Conservation (phyloP, 805 yeast genomes). For the Metschnikowia orientalis region DNA sequence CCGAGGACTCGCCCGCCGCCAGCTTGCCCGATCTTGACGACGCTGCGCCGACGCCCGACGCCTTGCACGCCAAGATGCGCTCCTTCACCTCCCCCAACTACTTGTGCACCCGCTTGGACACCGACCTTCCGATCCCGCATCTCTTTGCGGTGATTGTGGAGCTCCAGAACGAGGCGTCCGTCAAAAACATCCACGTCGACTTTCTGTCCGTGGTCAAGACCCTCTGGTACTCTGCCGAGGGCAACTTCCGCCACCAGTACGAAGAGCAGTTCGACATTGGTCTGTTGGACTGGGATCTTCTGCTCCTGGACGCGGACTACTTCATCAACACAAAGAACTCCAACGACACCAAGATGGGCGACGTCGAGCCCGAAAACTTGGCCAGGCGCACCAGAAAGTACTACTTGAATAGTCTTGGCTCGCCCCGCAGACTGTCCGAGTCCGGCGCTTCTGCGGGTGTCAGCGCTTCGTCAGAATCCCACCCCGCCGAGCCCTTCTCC, state of each 20-base stretch:
- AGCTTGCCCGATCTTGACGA: neutral
- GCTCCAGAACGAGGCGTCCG: constrained; percentile 34
- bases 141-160: constrained; percentile 51
- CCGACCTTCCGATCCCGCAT: constrained; percentile 44
- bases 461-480: constrained; percentile 4
- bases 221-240: constrained; percentile 53
- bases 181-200: constrained; percentile 38
- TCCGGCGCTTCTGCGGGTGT: constrained; percentile 6
- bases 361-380: constrained; percentile 41
- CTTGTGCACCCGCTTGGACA: constrained; percentile 33
- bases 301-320: constrained; percentile 40
- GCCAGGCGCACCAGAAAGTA: constrained; percentile 37
- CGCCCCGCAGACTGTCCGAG: constrained; percentile 6
- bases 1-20: neutral
- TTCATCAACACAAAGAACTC: constrained; percentile 39
- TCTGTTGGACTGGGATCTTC: constrained; percentile 39
- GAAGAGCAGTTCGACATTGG: constrained; percentile 51
- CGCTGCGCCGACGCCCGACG: constrained; percentile 8
- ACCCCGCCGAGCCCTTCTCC: constrained; percentile 1
- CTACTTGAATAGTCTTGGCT: constrained; percentile 10
- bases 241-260: constrained; percentile 39
- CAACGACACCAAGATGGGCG: constrained; percentile 40
- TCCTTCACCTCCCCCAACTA: constrained; percentile 33
- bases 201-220: constrained; percentile 42
- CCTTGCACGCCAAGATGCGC: constrained; percentile 18